A percentile compares a stretch with the other conserved stretches of the same genome.
These are phyloP conservation scores for Tetrahymena elliotti DNA, from an alignment of 73 alveolate species.

Conservation along the genomic window DNA sequence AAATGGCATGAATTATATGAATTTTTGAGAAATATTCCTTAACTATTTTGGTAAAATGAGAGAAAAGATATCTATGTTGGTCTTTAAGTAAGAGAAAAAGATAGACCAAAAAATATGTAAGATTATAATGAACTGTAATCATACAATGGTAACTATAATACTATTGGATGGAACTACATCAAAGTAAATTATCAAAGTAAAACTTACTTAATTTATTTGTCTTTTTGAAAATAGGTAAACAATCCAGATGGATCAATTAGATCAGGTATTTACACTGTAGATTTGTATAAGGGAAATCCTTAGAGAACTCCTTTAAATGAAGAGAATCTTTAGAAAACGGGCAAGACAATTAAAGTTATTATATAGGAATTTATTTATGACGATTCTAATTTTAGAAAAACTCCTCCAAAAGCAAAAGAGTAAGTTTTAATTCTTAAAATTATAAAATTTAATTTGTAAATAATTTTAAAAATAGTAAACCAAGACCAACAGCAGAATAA, in stretches of 20 bases:
- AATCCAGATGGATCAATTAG: slow-evolving; percentile 7
- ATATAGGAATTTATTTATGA: background rate
- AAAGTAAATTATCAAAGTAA: background rate
- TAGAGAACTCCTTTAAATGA: background rate
- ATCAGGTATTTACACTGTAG: slow-evolving; percentile 10
- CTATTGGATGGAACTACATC: background rate
- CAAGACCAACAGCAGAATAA: background rate
- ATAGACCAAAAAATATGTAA: slow-evolving; percentile 8
- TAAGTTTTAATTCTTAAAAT: background rate
- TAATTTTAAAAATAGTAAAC: background rate
- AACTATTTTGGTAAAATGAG: background rate
- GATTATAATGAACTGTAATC: slow-evolving; percentile 1
- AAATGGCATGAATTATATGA: slow-evolving; percentile 22
- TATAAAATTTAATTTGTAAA: background rate
- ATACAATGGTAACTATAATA: slow-evolving; percentile 4
- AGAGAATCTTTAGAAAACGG: background rate
- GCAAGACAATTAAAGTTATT: background rate
- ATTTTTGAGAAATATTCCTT: slow-evolving; percentile 21
- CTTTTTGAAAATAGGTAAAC: background rate
- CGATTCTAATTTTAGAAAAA: slow-evolving; percentile 14
- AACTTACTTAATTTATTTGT: background rate
- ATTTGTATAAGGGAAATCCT: background rate
- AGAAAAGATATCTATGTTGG: slow-evolving; percentile 40
- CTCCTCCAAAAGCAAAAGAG: slow-evolving; percentile 20
- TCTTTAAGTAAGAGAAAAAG: slow-evolving; percentile 23